These are phyloP conservation scores for Papilionanthe hybrid DNA, from an alignment of 116 monocot species.

Conservation along the genomic window DNA sequence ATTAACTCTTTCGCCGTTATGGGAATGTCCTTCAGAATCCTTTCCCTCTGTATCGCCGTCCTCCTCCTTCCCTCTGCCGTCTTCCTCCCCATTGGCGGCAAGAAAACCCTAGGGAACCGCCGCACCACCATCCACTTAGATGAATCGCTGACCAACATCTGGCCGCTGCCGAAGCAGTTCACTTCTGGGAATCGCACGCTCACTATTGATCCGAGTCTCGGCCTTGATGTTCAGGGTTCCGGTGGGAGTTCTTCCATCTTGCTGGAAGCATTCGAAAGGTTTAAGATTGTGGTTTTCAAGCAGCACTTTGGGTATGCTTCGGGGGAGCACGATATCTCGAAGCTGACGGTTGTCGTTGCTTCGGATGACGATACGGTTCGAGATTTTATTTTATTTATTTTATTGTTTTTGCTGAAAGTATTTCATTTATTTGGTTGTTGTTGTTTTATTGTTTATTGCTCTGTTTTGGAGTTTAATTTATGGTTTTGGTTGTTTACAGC, in stretches of 20 bases:
- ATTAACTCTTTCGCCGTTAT: not conserved
- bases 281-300: conserved; percentile 51
- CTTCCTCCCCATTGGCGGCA: conserved; percentile 2
- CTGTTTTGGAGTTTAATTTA: not conserved
- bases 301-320: conserved; percentile 14
- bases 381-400: not conserved
- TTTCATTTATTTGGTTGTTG: conserved; percentile 5
- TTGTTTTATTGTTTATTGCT: not conserved
- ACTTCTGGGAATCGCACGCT: conserved; percentile 49
- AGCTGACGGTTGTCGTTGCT: conserved; percentile 49
- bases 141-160: conserved; percentile 48
- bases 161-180: conserved; percentile 75
- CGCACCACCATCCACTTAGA: conserved; percentile 7
- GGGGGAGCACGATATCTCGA: conserved; percentile 38
- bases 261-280: conserved; percentile 72
- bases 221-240: conserved; percentile 28
- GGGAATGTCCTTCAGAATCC: conserved; percentile 18
- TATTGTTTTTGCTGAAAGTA: not conserved
- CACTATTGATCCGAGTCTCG: conserved; percentile 62
- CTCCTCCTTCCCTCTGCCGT: conserved; percentile 5
- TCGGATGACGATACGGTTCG: conserved; percentile 77
- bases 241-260: conserved; percentile 40
- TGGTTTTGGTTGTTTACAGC: conserved; percentile 31
- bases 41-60: not conserved
- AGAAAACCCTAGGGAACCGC: not conserved